Base-by-base conservation (phyloP, 768 basidiomycete genomes). In the Auricularia auricula-judae region DNA sequence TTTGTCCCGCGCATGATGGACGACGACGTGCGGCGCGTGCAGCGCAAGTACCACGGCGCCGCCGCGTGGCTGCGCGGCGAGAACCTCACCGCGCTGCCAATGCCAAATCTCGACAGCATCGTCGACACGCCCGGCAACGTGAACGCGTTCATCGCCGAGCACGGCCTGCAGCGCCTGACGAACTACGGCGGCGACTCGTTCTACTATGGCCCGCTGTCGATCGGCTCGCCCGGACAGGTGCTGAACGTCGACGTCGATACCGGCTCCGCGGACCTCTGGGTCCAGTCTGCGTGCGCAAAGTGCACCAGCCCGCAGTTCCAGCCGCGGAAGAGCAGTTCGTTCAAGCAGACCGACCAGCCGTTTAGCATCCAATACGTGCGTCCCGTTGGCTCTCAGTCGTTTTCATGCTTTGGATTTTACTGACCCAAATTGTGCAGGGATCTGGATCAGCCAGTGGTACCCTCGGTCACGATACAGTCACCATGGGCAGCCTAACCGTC, bases 201-300 rank as follows among this genome's bases (percentile, higher is more conserved):
- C 63, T 86, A 85, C 70, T 83, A 80, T 63, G 81, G 80, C 2
- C 65, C 70, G 5, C 62, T 86, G 60, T 44, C 67, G 3, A 76
- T 89, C 62, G 88, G 88, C 8, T 84, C 83, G 16, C 81, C 81
- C 1, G 67, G 74, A 0, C 86, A 87, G 71, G 62, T 67, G 29
- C 68, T 88, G 18, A 75, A 78, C 2, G 78, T 88, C 42, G 82
- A 86, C 71, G 75, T 88, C 67, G 88, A 89, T 71, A 88, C 87
- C 2, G 86, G 87, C 62, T 85, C 83, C 5, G 76, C 82, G 39
- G 88, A 89, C 70, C 76, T 86, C 18, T 88, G 86, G 84, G 71
- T 80, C 23, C 77, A 81, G 35, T 71, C 73, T 12, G 63, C 70
- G 51, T 84, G 83, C 68, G 29, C 56, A 1, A 44, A 67, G 11